These are phyloP conservation scores for Zygoascus tannicola DNA, from an alignment of 805 yeast genomes.

Conservation along the genomic window DNA sequence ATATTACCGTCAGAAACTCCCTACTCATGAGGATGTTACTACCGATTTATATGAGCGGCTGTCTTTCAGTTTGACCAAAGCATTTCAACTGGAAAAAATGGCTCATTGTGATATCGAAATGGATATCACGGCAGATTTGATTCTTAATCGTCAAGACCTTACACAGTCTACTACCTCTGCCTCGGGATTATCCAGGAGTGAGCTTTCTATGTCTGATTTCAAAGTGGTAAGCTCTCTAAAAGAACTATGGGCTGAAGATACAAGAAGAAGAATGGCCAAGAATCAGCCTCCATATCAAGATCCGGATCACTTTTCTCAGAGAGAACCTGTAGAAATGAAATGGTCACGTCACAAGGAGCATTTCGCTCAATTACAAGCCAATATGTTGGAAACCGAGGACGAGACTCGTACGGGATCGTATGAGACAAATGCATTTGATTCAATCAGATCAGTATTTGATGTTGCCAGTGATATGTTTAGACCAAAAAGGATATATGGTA, in stretches of 20 bases:
- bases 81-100: constrained; percentile 35
- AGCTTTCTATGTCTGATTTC: constrained; percentile 31
- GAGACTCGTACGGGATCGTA: constrained; percentile 1
- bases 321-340: neutral
- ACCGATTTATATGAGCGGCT: constrained; percentile 7
- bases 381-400: neutral
- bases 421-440: neutral
- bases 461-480: constrained; percentile 10
- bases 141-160: constrained; percentile 42
- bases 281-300: neutral
- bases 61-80: constrained; percentile 12
- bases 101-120: constrained; percentile 61
- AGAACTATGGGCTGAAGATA: constrained; percentile 48
- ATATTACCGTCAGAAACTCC: constrained; percentile 12
- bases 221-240: constrained; percentile 21
- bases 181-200: constrained; percentile 15
- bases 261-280: constrained; percentile 8
- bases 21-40: constrained; percentile 6
- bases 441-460: constrained; percentile 16
- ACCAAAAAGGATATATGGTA: constrained; percentile 1
- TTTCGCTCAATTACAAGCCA: neutral
- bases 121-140: constrained; percentile 54
- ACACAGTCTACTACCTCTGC: constrained; percentile 40
- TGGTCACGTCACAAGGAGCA: constrained; percentile 6
- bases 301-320: neutral